These are phyloP conservation scores for Aschersonia sp. DNA, from an alignment of 2,329 filamentous ascomycete species.

Conservation along the genomic window DNA sequence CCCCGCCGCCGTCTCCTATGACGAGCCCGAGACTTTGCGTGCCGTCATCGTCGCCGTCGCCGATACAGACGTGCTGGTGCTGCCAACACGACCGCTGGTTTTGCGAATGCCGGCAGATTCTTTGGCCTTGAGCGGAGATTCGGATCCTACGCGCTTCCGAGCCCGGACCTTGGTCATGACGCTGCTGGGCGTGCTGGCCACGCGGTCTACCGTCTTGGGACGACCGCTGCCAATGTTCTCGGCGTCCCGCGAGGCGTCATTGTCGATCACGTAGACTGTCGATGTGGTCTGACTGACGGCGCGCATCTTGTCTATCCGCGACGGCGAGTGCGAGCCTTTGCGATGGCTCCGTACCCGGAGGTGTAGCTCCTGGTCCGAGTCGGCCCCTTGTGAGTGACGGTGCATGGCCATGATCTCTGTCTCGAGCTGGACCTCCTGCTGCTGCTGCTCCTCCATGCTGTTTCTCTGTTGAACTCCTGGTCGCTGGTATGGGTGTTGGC, in stretches of 20 bases:
- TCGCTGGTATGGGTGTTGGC: constrained; percentile 59
- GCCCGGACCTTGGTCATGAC: constrained; percentile 52
- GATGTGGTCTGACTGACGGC: constrained; percentile 68
- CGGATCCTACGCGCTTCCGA: constrained; percentile 34
- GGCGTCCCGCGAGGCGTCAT: constrained; percentile 54
- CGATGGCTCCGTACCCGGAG: constrained; percentile 57
- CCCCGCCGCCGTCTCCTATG: neutral
- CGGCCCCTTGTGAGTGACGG: constrained; percentile 45
- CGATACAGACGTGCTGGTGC: constrained; percentile 31
- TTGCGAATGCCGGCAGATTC: constrained; percentile 44
- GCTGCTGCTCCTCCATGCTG: constrained; percentile 21
- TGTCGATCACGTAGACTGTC: constrained; percentile 49
- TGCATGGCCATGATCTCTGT: constrained; percentile 47
- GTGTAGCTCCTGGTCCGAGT: constrained; percentile 74
- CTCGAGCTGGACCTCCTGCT: constrained; percentile 29
- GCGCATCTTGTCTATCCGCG: constrained; percentile 45
- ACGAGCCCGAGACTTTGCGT: neutral
- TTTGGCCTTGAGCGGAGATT: constrained; percentile 34
- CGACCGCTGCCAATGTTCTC: constrained; percentile 48
- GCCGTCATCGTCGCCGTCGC: constrained; percentile 5
- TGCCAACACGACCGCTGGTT: constrained; percentile 51
- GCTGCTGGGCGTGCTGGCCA: constrained; percentile 34
- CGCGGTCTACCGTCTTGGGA: constrained; percentile 42
- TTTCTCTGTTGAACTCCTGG: constrained; percentile 26
- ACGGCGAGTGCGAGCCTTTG: constrained; percentile 50